Evolutionary conservation across 2,329 filamentous ascomycete species (phyloP).

Genomic region (Xylariaceae sp.): DNA sequence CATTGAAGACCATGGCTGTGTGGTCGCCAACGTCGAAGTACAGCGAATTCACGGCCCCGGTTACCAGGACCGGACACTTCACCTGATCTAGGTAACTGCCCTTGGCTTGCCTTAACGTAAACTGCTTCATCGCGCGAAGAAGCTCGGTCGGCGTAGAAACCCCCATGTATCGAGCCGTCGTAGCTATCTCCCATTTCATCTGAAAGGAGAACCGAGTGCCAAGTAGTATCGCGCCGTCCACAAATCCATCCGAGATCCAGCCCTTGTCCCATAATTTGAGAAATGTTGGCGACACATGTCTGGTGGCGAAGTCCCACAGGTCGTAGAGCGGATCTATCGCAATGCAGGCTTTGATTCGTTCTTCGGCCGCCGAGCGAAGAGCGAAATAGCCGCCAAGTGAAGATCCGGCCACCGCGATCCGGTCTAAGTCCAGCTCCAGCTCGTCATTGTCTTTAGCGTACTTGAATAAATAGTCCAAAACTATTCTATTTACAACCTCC

Average conservation of each 20-base stretch:
- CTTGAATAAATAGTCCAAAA: slow-evolving; percentile 26
- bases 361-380: slow-evolving; percentile 13
- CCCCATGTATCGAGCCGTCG: slow-evolving; percentile 28
- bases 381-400: slow-evolving; percentile 17
- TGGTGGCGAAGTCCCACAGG: slow-evolving; percentile 32
- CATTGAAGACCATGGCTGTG: slow-evolving; percentile 7
- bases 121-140: slow-evolving; percentile 26
- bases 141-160: slow-evolving; percentile 25
- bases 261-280: slow-evolving; percentile 28
- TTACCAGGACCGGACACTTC: slow-evolving; percentile 34
- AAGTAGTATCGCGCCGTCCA: slow-evolving; percentile 31
- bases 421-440: slow-evolving; percentile 32
- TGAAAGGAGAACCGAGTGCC: slow-evolving; percentile 31
- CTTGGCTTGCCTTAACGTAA: slow-evolving; percentile 4
- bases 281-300: slow-evolving; percentile 31
- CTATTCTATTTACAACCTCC: slow-evolving; percentile 28
- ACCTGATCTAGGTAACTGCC: slow-evolving; percentile 7
- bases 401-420: slow-evolving; percentile 26
- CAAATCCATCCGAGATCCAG: slow-evolving; percentile 29
- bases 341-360: slow-evolving; percentile 17
- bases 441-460: slow-evolving; percentile 11
- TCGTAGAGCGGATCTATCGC: slow-evolving; percentile 18
- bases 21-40: slow-evolving; percentile 17
- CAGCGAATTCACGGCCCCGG: slow-evolving; percentile 25
- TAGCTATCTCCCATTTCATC: slow-evolving; percentile 36